A percentile compares a stretch with the other conserved stretches of the same genome.
These are phyloP conservation scores for Alternaria hordeiaustralica DNA, from an alignment of 2,329 filamentous ascomycete genomes.

Conservation along the genomic window DNA sequence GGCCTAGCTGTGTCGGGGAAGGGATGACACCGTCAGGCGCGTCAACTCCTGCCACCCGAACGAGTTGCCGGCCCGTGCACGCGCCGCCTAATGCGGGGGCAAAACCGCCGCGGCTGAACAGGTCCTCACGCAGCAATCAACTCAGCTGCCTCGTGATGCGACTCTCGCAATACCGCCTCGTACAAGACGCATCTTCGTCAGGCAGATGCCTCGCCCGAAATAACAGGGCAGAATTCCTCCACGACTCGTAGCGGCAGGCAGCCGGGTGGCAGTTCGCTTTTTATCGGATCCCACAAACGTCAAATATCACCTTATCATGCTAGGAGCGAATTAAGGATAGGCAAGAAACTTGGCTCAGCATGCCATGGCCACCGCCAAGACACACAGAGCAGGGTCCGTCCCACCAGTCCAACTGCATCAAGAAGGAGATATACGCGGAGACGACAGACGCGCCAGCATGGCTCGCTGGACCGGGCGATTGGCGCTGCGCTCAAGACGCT, in stretches of 20 bases:
- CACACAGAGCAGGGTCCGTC: slow-evolving; percentile 15
- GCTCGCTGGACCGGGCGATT: slow-evolving; percentile 26
- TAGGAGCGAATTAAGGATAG: slow-evolving; percentile 16
- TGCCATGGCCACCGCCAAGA: slow-evolving; percentile 27
- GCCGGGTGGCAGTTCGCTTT: slow-evolving; percentile 5
- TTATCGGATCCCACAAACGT: slow-evolving; percentile 17
- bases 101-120: slow-evolving; percentile 8
- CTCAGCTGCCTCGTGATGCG: not conserved
- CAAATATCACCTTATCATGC: slow-evolving; percentile 17
- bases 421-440: slow-evolving; percentile 29
- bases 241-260: not conserved
- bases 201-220: not conserved
- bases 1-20: slow-evolving; percentile 1
- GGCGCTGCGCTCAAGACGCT: slow-evolving; percentile 27
- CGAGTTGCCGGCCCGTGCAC: slow-evolving; percentile 1
- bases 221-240: not conserved
- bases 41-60: slow-evolving; percentile 3
- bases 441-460: slow-evolving; percentile 16
- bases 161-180: not conserved
- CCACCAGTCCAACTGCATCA: slow-evolving; percentile 19
- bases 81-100: slow-evolving; percentile 4
- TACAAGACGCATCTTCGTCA: not conserved
- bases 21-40: not conserved
- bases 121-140: not conserved
- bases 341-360: slow-evolving; percentile 16